phyloP scores from a whole-genome alignment of 768 basidiomycete species.

The Leccinum sublutescens region DNA sequence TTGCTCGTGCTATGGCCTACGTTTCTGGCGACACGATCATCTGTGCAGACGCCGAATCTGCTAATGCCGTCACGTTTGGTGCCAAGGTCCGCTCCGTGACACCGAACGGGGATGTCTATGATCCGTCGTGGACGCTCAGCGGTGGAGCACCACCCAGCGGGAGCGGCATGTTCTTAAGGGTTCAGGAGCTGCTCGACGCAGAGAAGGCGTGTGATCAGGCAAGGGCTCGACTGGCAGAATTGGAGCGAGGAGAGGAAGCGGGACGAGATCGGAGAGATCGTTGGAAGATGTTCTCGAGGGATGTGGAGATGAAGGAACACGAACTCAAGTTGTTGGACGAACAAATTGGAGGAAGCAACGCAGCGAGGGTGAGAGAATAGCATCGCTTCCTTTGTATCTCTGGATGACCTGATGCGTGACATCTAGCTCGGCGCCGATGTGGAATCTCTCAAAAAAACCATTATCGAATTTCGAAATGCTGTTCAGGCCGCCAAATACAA shows the following conservation, averaged over 20 bases:
- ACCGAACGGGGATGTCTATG: conserved; percentile 92
- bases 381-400: neutral
- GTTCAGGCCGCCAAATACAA: conserved; percentile 70
- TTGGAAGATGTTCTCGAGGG: conserved; percentile 60
- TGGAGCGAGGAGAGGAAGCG: conserved; percentile 56
- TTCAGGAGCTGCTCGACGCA: conserved; percentile 75
- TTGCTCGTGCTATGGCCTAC: conserved; percentile 85
- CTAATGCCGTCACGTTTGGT: conserved; percentile 85
- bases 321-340: conserved; percentile 79
- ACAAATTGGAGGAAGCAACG: conserved; percentile 87
- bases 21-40: conserved; percentile 94
- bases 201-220: conserved; percentile 59
- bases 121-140: conserved; percentile 92
- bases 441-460: conserved; percentile 62
- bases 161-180: conserved; percentile 72
- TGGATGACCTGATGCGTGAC: neutral
- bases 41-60: conserved; percentile 84
- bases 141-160: conserved; percentile 85
- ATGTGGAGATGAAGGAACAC: conserved; percentile 88
- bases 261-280: conserved; percentile 52
- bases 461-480: conserved; percentile 55
- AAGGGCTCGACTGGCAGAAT: conserved; percentile 41
- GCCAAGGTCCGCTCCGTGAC: conserved; percentile 74
- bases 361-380: conserved; percentile 63
- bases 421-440: conserved; percentile 80